Base-by-base conservation (phyloP, 495 filamentous ascomycete genomes). In the Annulohypoxylon bovei region DNA sequence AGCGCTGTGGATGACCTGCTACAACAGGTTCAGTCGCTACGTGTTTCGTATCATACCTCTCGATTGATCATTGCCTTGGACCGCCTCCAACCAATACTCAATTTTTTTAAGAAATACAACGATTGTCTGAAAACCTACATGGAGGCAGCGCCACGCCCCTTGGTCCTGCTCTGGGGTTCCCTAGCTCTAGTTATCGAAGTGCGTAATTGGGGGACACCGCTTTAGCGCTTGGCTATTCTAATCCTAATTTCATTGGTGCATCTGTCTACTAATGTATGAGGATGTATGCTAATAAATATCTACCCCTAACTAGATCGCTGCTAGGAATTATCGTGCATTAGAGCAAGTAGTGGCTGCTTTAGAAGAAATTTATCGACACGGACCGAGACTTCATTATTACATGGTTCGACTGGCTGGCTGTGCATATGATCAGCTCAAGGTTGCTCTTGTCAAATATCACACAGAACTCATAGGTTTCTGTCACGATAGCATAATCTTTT, bases 401-500 rank as follows among this genome's bases (percentile, higher is more conserved):
- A 52, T 11, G 20, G 23, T 28, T 11, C 47, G 47, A 1, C 6
- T 52, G 14, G 23, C 47, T 30, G 47, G 25, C 11, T 16, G 47
- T 25, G 6, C 47, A 30, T 52, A 52, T 16, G 12, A 52, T 7
- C 47, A 30, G 23, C 25, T 52, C 0, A 28, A 28, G 25, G 14
- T 30, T 2, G 47, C 47, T 4, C 47, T 52, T 16, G 14, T 52
- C 11, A 16, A 30, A 6, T 52, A 52, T 7, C 23, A 52, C 12
- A 28, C 47, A 16, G 47, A 52, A 52, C 47, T 52, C 25, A 52
- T 52, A 6, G 47, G 47, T 6, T 30, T 52, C 25, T 52, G 47
- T 25, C 47, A 52, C 47, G 47, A 52, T n/a, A 52, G 47, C 47
- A 28, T 52, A 11, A 30, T 25, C 6, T 52, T 52, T 25, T 52